Evolutionary conservation across 257 asterid species (phyloP), one percentile per base, ranked within the genome.

Genomic region (Dorcoceras hygrometricum): DNA sequence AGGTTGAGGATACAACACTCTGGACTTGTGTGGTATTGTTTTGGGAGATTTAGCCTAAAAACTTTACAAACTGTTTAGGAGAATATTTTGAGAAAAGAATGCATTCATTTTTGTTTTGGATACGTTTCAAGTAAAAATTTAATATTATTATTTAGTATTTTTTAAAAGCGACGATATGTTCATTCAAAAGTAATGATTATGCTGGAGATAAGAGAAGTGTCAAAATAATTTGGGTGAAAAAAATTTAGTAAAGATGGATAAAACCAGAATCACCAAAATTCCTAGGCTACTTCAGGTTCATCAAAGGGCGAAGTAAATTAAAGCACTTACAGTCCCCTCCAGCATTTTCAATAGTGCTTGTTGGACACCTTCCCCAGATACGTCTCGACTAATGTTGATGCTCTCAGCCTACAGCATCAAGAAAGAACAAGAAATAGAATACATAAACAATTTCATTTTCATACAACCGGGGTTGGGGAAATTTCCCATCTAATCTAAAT

Each of bases 291-390:
- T 32, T 32, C 16, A 34, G 46, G 12, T 34, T 25, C 14, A 48
- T 55, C 27, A 19, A 71, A 65, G 68, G 36, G 43, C 4, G 20
- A 65, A 50, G 50, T 4, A 62, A 70, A 55, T 69, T 57, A 62
- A 28, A 72, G 68, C 75, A 76, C 96, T 86, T 79, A 94, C 99
- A 59, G 97, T 94, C 57, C 99, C 97, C 84, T 94, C 97, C n/a
- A 94, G 99, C 97, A 94, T 94, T 81, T 94, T 94, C 78, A 94
- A 74, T 56, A 94, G 83, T 60, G 99, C 97, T 73, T 94, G 99
- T 78, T 94, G 99, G 68, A 94, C 99, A 32, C 99, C 99, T 83
- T 94, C 99, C 53, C 99, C 99, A 5, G 99, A 94, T 18, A 94
- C 99, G 76, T 94, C 99, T 81, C 99, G 81, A 76, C 99, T 94